phyloP scores from a whole-genome alignment of 805 yeast species.

The Ogataea neopini region DNA sequence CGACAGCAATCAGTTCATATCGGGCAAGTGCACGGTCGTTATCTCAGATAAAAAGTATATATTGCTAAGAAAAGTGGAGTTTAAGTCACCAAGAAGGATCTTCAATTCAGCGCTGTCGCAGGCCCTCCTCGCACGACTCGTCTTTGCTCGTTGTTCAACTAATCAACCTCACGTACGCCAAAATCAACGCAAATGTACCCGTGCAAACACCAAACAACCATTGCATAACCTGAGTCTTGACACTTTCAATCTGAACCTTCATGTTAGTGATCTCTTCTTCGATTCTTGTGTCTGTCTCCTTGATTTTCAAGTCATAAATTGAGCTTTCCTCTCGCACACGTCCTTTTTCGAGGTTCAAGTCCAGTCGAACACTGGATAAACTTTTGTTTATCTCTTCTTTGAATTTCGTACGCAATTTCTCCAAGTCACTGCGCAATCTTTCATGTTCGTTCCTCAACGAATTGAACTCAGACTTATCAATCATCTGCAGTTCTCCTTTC shows the following conservation, averaged over 20 bases:
- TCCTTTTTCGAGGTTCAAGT: constrained; percentile 91
- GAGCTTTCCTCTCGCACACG: constrained; percentile 93
- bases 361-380: constrained; percentile 87
- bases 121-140: not conserved
- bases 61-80: too few species aligned
- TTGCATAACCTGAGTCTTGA: constrained; percentile 95
- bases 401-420: constrained; percentile 78
- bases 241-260: constrained; percentile 92
- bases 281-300: constrained; percentile 91
- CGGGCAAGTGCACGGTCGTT: too few species aligned
- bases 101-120: too few species aligned
- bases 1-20: too few species aligned
- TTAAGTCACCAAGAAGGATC: too few species aligned
- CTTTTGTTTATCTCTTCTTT: constrained; percentile 90
- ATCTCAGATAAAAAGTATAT: too few species aligned
- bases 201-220: constrained; percentile 98
- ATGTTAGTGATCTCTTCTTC: constrained; percentile 95
- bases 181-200: constrained; percentile 92
- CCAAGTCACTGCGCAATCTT: constrained; percentile 77
- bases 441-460: constrained; percentile 86
- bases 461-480: constrained; percentile 84
- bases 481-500: constrained; percentile 85
- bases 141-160: constrained; percentile 19
- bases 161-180: constrained; percentile 82
- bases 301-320: constrained; percentile 87